A percentile compares a stretch with the other conserved stretches of the same genome.
These are phyloP conservation scores for Metahyphopichia silvanorum DNA, from an alignment of 805 yeast genomes.

Conservation along the genomic window DNA sequence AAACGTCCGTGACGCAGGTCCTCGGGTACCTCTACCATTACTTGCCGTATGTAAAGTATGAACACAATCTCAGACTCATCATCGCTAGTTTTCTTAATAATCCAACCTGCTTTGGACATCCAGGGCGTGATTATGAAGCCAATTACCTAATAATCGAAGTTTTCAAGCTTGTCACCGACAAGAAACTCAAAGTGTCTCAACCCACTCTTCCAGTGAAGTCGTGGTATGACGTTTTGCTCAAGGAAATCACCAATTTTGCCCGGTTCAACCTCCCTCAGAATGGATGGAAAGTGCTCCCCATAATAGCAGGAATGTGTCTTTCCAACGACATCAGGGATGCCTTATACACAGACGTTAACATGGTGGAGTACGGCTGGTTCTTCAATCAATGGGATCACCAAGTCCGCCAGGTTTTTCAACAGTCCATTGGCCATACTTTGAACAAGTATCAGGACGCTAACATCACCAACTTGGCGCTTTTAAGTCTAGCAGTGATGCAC, in stretches of 20 bases:
- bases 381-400: constrained; percentile 34
- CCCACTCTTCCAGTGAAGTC: constrained; percentile 46
- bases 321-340: constrained; percentile 34
- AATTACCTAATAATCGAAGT: constrained; percentile 44
- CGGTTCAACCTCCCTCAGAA: constrained; percentile 23
- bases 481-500: constrained; percentile 32
- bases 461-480: constrained; percentile 25
- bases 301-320: constrained; percentile 43
- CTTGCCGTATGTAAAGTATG: constrained; percentile 47
- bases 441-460: constrained; percentile 17
- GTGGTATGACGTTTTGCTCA: constrained; percentile 37
- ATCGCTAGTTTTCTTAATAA: constrained; percentile 43
- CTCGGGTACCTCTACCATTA: constrained; percentile 50
- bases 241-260: constrained; percentile 31
- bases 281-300: constrained; percentile 47
- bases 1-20: constrained; percentile 26
- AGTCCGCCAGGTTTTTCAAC: constrained; percentile 23
- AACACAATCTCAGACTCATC: constrained; percentile 42
- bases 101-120: constrained; percentile 28
- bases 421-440: constrained; percentile 20
- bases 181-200: constrained; percentile 44
- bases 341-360: constrained; percentile 24
- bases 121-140: constrained; percentile 21
- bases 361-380: constrained; percentile 25
- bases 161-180: constrained; percentile 42